These are phyloP conservation scores for Coelastrella sp. DNA, from an alignment of 139 green algal genomes.

Conservation along the genomic window DNA sequence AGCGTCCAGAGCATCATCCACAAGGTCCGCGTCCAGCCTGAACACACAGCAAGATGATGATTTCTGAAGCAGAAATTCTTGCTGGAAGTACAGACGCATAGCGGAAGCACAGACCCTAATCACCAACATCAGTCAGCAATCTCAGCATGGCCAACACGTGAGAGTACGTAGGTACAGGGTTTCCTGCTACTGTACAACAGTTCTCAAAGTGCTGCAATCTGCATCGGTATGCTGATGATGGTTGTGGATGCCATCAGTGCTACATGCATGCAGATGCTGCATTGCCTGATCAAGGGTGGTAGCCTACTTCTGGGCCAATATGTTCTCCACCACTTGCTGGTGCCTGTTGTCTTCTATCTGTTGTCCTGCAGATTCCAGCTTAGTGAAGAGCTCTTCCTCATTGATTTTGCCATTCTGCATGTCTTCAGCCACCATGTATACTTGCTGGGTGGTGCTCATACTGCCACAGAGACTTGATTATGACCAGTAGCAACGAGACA, in stretches of 20 bases:
- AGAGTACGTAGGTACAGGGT: too few relatives aligned
- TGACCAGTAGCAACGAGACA: background rate
- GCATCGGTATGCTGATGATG: too few relatives aligned
- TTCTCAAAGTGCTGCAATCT: too few relatives aligned
- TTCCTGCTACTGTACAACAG: too few relatives aligned
- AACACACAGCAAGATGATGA: background rate
- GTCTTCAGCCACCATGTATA: background rate
- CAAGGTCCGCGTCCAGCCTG: constrained; percentile 33
- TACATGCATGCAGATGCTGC: background rate
- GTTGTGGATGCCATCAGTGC: background rate
- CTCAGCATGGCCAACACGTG: too few relatives aligned
- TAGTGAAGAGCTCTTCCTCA: constrained; percentile 8
- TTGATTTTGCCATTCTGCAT: constrained; percentile 9
- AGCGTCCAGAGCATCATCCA: constrained; percentile 28
- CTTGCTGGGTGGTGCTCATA: background rate
- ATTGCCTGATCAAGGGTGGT: too few relatives aligned
- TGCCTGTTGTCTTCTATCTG: constrained; percentile 25
- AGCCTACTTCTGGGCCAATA: background rate
- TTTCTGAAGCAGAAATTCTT: too few relatives aligned
- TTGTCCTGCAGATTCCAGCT: constrained; percentile 6
- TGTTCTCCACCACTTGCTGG: background rate
- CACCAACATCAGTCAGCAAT: too few relatives aligned
- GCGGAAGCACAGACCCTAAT: too few relatives aligned
- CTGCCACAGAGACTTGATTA: background rate
- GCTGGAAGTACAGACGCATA: too few relatives aligned